phyloP scores from a whole-genome alignment of 2,329 filamentous ascomycete genomes.

The Atkinsonella texensis region DNA sequence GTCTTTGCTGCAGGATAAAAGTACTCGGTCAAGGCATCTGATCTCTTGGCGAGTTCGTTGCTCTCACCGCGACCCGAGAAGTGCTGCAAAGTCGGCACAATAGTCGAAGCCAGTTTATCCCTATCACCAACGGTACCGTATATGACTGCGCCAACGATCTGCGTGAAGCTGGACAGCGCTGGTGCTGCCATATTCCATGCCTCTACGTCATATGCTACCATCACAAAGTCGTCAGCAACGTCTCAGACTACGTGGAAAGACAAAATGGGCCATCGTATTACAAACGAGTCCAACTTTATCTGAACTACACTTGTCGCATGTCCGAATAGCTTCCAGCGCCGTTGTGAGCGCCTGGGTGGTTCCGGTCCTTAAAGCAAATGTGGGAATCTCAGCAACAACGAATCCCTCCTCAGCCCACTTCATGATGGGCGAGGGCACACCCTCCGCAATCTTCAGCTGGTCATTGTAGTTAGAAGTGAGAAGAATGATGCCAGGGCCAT shows the following conservation, averaged over 20 bases:
- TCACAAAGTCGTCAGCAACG: neutral
- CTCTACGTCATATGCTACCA: conserved; percentile 9
- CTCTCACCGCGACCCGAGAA: conserved; percentile 6
- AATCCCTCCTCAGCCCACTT: conserved; percentile 67
- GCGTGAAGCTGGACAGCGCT: conserved; percentile 11
- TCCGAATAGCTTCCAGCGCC: conserved; percentile 11
- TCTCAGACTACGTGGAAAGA: neutral
- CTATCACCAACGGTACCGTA: conserved; percentile 10
- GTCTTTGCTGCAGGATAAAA: conserved; percentile 23
- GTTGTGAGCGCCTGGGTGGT: conserved; percentile 8
- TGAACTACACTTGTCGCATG: conserved; percentile 20
- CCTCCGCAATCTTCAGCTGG: conserved; percentile 13
- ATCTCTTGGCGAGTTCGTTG: conserved; percentile 2
- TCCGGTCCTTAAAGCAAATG: conserved; percentile 10
- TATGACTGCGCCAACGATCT: conserved; percentile 12
- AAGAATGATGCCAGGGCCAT: conserved; percentile 25
- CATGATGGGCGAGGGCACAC: conserved; percentile 39
- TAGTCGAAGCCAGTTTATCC: neutral
- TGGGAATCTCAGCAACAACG: conserved; percentile 42
- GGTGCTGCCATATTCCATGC: conserved; percentile 14
- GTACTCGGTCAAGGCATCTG: conserved; percentile 19
- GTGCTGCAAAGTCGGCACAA: conserved; percentile 10
- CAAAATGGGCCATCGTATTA: conserved; percentile 10
- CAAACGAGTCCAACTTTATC: conserved; percentile 27
- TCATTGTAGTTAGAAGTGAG: conserved; percentile 13